A percentile compares a stretch with the other conserved stretches of the same genome.
Evolutionary conservation across 257 asterid species (phyloP).

Genomic region (Coffea eugenioides): DNA sequence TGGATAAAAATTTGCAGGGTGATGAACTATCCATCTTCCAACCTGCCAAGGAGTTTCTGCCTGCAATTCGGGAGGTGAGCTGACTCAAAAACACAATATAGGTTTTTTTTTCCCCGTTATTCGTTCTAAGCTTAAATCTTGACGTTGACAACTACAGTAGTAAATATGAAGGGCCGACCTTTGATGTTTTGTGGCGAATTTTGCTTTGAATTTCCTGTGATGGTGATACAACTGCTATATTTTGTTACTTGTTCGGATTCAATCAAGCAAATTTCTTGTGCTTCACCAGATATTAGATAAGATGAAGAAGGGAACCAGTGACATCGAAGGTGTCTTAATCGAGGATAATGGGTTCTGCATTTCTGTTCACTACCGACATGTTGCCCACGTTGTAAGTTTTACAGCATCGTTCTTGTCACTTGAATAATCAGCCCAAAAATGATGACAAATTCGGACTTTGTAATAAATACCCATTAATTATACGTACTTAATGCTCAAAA

Average conservation of each 20-base stretch:
- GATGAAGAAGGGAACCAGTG: slow-evolving; percentile 37
- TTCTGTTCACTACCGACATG: slow-evolving; percentile 85
- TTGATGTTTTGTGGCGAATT: background rate
- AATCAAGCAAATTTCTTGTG: background rate
- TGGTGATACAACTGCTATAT: background rate
- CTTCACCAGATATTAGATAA: slow-evolving; percentile 53
- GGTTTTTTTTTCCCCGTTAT: background rate
- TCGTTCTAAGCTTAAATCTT: background rate
- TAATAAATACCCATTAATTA: too few relatives aligned
- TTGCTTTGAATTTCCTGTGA: background rate
- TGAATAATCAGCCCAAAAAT: background rate
- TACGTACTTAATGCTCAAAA: background rate
- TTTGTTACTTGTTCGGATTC: background rate
- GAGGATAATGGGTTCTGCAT: slow-evolving; percentile 85
- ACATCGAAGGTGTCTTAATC: slow-evolving; percentile 57
- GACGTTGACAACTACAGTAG: background rate
- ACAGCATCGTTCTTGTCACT: background rate
- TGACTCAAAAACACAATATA: background rate
- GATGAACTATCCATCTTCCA: slow-evolving; percentile 63
- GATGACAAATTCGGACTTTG: background rate
- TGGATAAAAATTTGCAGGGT: slow-evolving; percentile 37
- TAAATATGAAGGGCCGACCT: background rate
- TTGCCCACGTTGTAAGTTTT: slow-evolving; percentile 46
- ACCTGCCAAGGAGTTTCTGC: slow-evolving; percentile 77
- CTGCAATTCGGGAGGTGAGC: slow-evolving; percentile 57